Base-by-base conservation (phyloP, 2,329 filamentous ascomycete genomes). In the Teratosphaeria nubilosa region DNA sequence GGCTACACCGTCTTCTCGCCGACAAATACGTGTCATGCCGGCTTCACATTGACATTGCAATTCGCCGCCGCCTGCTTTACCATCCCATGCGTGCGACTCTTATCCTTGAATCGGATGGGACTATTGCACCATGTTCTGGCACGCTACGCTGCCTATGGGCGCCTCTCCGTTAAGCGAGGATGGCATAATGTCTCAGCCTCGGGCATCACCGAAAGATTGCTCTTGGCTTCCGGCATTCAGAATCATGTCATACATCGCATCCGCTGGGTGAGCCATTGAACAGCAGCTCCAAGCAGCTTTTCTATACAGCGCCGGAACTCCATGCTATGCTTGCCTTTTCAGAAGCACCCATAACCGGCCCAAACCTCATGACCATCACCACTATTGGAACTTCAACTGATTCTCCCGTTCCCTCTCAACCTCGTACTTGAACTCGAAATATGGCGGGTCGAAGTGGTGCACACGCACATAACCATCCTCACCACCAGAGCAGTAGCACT, bases 381-480 rank as follows among this genome's bases (percentile, higher is more conserved):
- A 22, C 41, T 48, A 48, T 20, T 55, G 56, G 5, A 59, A 53
- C 54, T 64, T 56, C 54, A 63, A 53, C 54, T 63, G 60, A 55
- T 63, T 62, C 62, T 66, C 63, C 70, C 77, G 75, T 80, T 96
- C 91, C 76, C 91, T 83, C 85, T 99, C 94, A 62, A 97, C 94
- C 82, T 99, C 94, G 76, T 96, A 99, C 81, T 88, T 84, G 79
- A 99, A 99, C 77, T 99, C 94, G 75, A 94, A 97, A 82, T 96
- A 99, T 62, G 87, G 84, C 82, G 95, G 95, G 79, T 99, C 94
- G 77, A 99, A 99, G 77, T 96, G 90, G 78, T 99, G 94, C 66
- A 97, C 87, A 71, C 94, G 89, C 64, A 99, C 92, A 78, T 99
- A 99, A 71, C 94, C 94, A 76, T 99, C 94, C 80, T 99, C 94